Evolutionary conservation across 495 filamentous ascomycete species (phyloP).

Genomic region (Aspergillus carlsbadensis): DNA sequence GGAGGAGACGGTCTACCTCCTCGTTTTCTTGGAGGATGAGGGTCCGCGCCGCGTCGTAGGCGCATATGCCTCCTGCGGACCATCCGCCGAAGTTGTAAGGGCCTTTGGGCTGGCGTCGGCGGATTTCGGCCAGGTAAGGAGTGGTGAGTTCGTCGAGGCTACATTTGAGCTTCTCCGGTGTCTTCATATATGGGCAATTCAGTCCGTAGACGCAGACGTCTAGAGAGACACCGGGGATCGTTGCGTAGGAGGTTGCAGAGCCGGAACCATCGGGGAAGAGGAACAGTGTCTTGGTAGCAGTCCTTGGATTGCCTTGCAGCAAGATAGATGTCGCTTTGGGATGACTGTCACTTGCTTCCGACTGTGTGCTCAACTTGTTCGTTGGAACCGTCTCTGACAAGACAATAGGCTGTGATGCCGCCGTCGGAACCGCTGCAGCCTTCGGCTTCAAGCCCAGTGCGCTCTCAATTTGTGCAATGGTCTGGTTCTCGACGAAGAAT

Average conservation of each 20-base stretch:
- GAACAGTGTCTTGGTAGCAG: constrained; percentile 31
- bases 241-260: constrained; percentile 53
- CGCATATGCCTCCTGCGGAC: constrained; percentile 87
- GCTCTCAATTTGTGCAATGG: constrained; percentile 54
- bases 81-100: constrained; percentile 70
- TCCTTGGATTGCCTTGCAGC: constrained; percentile 32
- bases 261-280: constrained; percentile 39
- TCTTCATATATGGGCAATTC: constrained; percentile 68
- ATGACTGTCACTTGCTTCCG: constrained; percentile 23
- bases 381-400: constrained; percentile 21
- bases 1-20: constrained; percentile 67
- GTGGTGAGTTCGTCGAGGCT: constrained; percentile 56
- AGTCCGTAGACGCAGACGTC: constrained; percentile 59
- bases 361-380: constrained; percentile 15
- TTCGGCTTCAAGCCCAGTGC: constrained; percentile 42
- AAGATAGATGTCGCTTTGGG: constrained; percentile 50
- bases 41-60: constrained; percentile 77
- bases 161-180: constrained; percentile 53
- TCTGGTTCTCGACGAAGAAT: constrained; percentile 61
- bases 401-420: constrained; percentile 21
- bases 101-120: constrained; percentile 71
- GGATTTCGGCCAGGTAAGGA: constrained; percentile 64
- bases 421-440: constrained; percentile 17
- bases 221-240: constrained; percentile 53
- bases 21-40: constrained; percentile 67